phyloP scores from a whole-genome alignment of 2,329 filamentous ascomycete genomes.

The Xylaria sp. region DNA sequence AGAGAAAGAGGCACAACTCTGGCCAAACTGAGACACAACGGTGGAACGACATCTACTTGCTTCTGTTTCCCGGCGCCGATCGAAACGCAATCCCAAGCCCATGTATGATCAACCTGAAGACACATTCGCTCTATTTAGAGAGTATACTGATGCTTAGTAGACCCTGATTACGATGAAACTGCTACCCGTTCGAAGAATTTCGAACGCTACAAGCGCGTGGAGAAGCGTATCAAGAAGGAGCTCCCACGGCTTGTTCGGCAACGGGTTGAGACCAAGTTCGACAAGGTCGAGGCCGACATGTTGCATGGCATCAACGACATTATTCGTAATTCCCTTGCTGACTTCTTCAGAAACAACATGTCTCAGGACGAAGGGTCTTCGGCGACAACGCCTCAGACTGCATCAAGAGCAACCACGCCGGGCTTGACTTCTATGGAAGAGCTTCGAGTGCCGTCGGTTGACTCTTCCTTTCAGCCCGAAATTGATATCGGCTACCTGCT shows the following conservation, averaged over 20 bases:
- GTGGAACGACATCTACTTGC: slow-evolving; percentile 50
- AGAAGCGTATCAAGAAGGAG: slow-evolving; percentile 45
- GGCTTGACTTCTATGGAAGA: slow-evolving; percentile 25
- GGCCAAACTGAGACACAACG: slow-evolving; percentile 46
- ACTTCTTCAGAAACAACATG: slow-evolving; percentile 44
- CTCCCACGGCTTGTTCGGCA: slow-evolving; percentile 45
- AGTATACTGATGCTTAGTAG: slow-evolving; percentile 39
- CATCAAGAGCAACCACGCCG: slow-evolving; percentile 40
- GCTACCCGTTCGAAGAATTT: slow-evolving; percentile 36
- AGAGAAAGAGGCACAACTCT: slow-evolving; percentile 44
- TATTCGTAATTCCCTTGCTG: slow-evolving; percentile 43
- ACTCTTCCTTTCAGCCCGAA: slow-evolving; percentile 20
- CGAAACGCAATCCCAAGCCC: slow-evolving; percentile 46
- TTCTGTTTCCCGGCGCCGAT: slow-evolving; percentile 48
- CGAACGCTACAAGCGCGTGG: slow-evolving; percentile 43
- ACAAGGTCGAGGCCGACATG: slow-evolving; percentile 44
- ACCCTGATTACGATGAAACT: slow-evolving; percentile 44
- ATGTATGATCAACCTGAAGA: slow-evolving; percentile 41
- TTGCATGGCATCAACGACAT: slow-evolving; percentile 45
- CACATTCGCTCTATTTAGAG: background rate
- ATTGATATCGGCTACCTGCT: slow-evolving; percentile 41
- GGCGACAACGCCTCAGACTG: slow-evolving; percentile 39
- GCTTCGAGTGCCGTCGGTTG: slow-evolving; percentile 1
- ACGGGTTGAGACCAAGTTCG: slow-evolving; percentile 46
- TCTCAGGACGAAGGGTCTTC: slow-evolving; percentile 41